Percentiles rank a stretch among this genome's conserved stretches.
Evolutionary conservation across 345 rosid genomes (phyloP).

Genomic region (Hibiscus trionum): DNA sequence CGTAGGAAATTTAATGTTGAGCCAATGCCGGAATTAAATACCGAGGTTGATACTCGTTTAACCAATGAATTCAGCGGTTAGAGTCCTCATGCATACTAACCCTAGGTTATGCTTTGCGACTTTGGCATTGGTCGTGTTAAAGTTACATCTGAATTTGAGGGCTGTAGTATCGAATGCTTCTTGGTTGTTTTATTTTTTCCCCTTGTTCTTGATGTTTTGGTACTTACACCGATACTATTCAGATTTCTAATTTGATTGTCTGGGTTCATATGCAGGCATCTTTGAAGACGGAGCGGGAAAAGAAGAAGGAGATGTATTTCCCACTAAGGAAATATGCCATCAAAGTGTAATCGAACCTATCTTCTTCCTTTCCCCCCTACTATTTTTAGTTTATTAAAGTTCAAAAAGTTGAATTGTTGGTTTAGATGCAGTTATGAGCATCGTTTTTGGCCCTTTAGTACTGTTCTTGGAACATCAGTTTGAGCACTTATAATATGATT

Average conservation of each 20-base stretch:
- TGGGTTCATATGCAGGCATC: slow-evolving; percentile 34
- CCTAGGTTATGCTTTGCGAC: neutral
- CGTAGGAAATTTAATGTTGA: neutral
- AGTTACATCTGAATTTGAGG: neutral
- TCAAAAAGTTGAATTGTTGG: neutral
- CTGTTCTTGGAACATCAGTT: neutral
- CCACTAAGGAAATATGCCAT: slow-evolving; percentile 86
- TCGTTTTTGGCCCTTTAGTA: neutral
- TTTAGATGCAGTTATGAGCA: neutral
- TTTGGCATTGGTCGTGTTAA: neutral
- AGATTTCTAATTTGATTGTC: neutral
- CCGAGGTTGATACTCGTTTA: neutral
- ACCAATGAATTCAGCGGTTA: neutral
- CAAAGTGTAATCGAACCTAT: slow-evolving; percentile 44
- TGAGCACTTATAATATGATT: neutral
- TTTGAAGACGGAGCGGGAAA: slow-evolving; percentile 72
- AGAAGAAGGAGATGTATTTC: slow-evolving; percentile 74
- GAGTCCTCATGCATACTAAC: neutral
- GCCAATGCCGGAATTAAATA: neutral
- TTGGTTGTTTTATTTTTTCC: too few species aligned
- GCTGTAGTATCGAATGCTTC: too few species aligned
- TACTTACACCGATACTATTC: neutral
- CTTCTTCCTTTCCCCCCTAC: neutral
- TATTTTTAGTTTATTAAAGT: neutral
- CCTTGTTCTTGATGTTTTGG: neutral